Conservation (phyloP, 768 basidiomycete species). For the Mycena albidolilacea region DNA sequence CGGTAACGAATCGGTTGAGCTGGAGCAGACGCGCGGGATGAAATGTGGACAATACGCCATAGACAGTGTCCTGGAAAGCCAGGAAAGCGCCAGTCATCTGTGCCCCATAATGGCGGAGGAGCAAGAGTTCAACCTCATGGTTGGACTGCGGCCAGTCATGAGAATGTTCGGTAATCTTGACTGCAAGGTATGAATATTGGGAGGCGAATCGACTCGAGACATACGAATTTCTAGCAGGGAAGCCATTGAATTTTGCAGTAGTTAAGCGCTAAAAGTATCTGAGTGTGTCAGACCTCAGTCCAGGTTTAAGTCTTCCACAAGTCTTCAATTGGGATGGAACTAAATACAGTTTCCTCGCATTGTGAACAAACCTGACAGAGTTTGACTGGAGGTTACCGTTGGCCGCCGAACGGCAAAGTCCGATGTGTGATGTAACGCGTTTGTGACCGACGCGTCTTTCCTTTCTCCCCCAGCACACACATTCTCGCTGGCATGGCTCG, state of each 20-base stretch:
- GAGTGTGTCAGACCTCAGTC: too few relatives aligned
- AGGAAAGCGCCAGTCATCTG: constrained; percentile 22
- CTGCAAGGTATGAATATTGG: not conserved
- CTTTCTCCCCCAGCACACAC: not conserved
- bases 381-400: too few relatives aligned
- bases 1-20: constrained; percentile 33
- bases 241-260: not conserved
- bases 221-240: constrained; percentile 21
- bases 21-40: constrained; percentile 26
- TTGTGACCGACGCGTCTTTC: constrained; percentile 15
- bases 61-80: constrained; percentile 5
- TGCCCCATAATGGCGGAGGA: constrained; percentile 25
- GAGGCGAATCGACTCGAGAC: not conserved
- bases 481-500: constrained; percentile 57
- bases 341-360: too few relatives aligned
- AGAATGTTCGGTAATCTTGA: constrained; percentile 8
- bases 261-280: not conserved
- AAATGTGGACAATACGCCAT: constrained; percentile 15
- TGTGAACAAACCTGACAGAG: too few relatives aligned
- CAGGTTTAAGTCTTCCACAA: too few relatives aligned
- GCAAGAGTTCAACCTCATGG: not conserved
- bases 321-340: too few relatives aligned
- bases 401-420: not conserved
- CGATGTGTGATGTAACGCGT: constrained; percentile 16
- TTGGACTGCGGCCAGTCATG: constrained; percentile 22